Conservation (phyloP, 2,329 filamentous ascomycete species). For the Pseudopyricularia javanii region DNA sequence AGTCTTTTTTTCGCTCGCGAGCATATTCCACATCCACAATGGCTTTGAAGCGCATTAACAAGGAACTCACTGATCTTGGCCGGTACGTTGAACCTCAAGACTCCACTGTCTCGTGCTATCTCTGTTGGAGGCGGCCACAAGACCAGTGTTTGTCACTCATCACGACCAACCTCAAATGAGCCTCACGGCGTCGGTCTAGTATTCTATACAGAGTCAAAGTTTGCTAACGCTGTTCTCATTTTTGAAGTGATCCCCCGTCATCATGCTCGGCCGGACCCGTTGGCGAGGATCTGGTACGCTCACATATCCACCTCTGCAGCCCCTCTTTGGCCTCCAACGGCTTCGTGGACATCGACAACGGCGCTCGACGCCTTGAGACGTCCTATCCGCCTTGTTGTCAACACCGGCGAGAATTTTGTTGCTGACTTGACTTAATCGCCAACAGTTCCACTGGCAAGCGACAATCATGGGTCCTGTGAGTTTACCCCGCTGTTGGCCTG, state of each 20-base stretch:
- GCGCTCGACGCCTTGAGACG: neutral
- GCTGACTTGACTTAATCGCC: conserved; percentile 15
- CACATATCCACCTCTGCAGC: conserved; percentile 10
- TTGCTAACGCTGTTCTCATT: conserved; percentile 15
- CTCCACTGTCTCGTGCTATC: neutral
- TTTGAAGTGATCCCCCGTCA: conserved; percentile 80
- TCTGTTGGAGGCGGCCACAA: neutral
- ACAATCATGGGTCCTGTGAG: conserved; percentile 99
- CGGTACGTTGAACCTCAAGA: conserved; percentile 51
- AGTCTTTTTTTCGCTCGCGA: conserved; percentile 9
- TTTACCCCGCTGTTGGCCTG: conserved; percentile 16
- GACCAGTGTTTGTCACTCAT: neutral
- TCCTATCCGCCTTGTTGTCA: neutral
- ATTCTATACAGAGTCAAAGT: too few species aligned
- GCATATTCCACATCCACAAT: conserved; percentile 34
- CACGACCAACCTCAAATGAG: neutral
- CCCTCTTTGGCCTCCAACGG: conserved; percentile 6
- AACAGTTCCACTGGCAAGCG: conserved; percentile 98
- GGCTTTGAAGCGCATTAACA: conserved; percentile 91
- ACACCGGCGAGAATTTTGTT: conserved; percentile 3
- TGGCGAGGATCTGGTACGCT: conserved; percentile 90
- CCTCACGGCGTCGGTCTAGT: too few species aligned
- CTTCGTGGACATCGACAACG: neutral
- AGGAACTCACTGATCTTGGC: conserved; percentile 82
- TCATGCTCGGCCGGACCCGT: conserved; percentile 96